Conservation (phyloP, 345 rosid genomes). For the Rhodamnia argentea region DNA sequence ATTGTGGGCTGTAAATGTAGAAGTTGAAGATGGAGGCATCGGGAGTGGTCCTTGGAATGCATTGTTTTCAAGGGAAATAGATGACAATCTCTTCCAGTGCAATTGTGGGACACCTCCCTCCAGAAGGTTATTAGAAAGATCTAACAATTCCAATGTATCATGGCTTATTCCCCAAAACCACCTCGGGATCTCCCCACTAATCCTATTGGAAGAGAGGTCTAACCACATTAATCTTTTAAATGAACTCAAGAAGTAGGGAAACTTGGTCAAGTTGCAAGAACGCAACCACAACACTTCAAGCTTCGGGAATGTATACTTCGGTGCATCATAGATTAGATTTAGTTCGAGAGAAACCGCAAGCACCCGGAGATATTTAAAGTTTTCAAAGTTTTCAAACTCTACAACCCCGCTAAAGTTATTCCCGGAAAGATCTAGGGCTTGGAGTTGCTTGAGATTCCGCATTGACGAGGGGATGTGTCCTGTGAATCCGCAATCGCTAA, state of each 20-base stretch:
- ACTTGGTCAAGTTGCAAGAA: neutral
- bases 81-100: neutral
- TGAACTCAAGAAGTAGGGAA: neutral
- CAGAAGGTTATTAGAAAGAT: accelerated
- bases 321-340: neutral
- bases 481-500: accelerated
- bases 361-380: neutral
- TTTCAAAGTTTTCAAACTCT: accelerated
- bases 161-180: neutral
- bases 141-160: accelerated
- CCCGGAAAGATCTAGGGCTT: accelerated
- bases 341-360: neutral
- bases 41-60: neutral
- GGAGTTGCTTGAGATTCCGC: neutral
- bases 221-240: accelerated
- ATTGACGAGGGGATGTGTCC: neutral
- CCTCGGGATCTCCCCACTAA: neutral
- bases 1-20: accelerated
- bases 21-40: neutral
- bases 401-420: accelerated
- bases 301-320: accelerated
- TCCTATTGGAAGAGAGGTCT: neutral
- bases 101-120: neutral
- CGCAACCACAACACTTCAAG: accelerated
- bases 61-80: accelerated